Percentiles rank a stretch among this genome's conserved stretches.
These are phyloP conservation scores for Coniochaeta sp. DNA, from an alignment of 2,329 filamentous ascomycete species.

Conservation along the genomic window DNA sequence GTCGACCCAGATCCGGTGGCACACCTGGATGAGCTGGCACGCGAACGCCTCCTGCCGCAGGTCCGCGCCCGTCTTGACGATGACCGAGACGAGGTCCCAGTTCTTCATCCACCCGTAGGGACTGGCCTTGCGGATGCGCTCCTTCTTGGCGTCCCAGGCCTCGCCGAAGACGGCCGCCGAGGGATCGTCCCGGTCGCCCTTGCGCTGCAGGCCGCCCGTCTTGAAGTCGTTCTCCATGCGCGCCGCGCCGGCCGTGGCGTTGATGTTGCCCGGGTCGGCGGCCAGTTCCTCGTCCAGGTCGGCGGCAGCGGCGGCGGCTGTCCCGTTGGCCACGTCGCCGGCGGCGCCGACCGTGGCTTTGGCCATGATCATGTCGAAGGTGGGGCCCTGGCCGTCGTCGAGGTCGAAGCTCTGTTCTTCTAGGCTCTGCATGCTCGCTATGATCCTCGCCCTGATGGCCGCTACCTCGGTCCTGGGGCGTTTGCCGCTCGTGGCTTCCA, in stretches of 20 bases:
- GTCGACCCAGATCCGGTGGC: constrained; percentile 74
- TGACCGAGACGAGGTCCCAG: constrained; percentile 81
- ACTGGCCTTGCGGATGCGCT: constrained; percentile 74
- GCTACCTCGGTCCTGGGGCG: constrained; percentile 74
- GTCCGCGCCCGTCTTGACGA: constrained; percentile 80
- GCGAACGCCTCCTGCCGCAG: constrained; percentile 80
- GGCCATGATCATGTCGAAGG: constrained; percentile 77
- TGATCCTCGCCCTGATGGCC: constrained; percentile 78
- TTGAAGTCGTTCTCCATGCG: constrained; percentile 88
- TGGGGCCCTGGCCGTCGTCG: constrained; percentile 65
- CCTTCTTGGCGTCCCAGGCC: constrained; percentile 77
- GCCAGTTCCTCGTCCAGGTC: constrained; percentile 44
- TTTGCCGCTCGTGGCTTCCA: constrained; percentile 75
- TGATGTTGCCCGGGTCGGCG: constrained; percentile 42
- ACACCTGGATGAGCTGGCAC: constrained; percentile 76
- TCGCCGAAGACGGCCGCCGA: constrained; percentile 83
- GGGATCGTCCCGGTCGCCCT: constrained; percentile 77
- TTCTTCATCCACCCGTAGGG: constrained; percentile 87
- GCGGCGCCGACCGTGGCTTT: constrained; percentile 48
- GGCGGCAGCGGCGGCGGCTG: constrained; percentile 22
- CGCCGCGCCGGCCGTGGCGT: constrained; percentile 67
- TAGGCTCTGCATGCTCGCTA: constrained; percentile 81
- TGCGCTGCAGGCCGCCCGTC: constrained; percentile 73
- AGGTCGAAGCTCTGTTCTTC: constrained; percentile 79
- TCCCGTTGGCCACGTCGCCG: constrained; percentile 22